Evolutionary conservation across 164 flowering plant genomes (phyloP), one percentile per base, ranked within the genome.

Genomic region (Piper betle): DNA sequence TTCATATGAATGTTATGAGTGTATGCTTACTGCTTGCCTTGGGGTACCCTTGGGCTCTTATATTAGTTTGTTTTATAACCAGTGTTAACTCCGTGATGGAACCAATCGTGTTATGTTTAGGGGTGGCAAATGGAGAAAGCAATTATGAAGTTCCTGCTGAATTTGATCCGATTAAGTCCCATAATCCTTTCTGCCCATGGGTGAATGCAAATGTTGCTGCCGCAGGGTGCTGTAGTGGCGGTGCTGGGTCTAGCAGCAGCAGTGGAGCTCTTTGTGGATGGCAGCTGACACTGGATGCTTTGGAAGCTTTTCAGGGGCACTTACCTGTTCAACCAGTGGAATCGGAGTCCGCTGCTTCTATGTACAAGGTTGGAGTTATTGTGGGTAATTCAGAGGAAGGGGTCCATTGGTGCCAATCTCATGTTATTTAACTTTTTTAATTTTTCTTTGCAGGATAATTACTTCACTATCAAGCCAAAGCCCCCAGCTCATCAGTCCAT

Each of bases 151-250:
- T 19, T 67, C 72, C 74, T 42, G 62, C 66, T 42, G 95, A 86
- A 62, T 94, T 94, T 79, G 95, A 94, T 73, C 99, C 99, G 37
- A 86, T 94, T 43, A 79, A 76, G 62, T 77, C 86, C 75, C 99
- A 94, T 70, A 87, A 85, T 67, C 75, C 66, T 71, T 88, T 74
- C 74, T 94, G 99, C 62, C 97, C 99, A 18, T 94, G 99, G 99
- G 93, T 94, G 62, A 94, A 94, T 73, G 96, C 91, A 58, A 91
- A 88, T 81, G 99, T 94, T 75, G 99, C 99, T 63, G 96, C 99
- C 71, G 97, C 96, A 64, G 95, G 97, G 62, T 73, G 81, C 62
- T 71, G 76, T 67, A 74, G 73, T 67, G 63, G 68, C 72, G 66
- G 79, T 62, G 76, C 93, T 16, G 73, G 84, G 65, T 55, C 79